Conservation (phyloP, 176 grass and related monocot species). For the Eremochloa ophiuroides region DNA sequence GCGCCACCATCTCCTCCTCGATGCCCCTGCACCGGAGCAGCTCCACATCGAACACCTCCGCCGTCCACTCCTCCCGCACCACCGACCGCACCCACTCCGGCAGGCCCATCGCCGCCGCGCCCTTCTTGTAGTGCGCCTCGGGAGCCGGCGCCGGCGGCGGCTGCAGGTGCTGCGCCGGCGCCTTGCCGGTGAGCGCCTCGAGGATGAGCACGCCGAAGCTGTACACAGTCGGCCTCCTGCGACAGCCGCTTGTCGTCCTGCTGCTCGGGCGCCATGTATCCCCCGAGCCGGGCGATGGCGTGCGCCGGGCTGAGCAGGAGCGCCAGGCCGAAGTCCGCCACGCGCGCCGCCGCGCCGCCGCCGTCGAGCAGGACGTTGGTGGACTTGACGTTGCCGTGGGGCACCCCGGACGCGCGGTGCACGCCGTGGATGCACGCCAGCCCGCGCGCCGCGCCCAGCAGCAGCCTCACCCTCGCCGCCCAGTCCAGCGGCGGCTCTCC, state of each 20-base stretch:
- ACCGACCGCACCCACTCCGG: conserved; percentile 60
- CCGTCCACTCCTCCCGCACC: conserved; percentile 66
- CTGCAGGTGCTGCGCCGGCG: conserved; percentile 27
- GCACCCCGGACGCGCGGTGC: conserved; percentile 30
- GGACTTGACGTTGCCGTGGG: conserved; percentile 68
- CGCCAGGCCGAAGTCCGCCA: conserved; percentile 55
- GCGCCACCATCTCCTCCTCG: conserved; percentile 58
- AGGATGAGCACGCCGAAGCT: conserved; percentile 59
- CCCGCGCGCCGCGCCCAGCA: conserved; percentile 44
- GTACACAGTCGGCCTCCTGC: conserved; percentile 66
- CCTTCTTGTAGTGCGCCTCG: background rate
- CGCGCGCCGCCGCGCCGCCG: conserved; percentile 31
- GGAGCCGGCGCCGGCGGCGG: background rate
- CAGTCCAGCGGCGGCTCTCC: conserved; percentile 50
- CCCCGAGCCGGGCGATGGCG: conserved; percentile 30
- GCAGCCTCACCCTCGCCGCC: conserved; percentile 37
- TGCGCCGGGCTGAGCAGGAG: conserved; percentile 45
- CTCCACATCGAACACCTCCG: conserved; percentile 71
- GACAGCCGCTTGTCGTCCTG: conserved; percentile 33
- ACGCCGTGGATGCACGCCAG: conserved; percentile 49
- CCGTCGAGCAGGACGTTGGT: conserved; percentile 51
- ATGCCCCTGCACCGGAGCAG: conserved; percentile 48
- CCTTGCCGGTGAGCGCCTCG: conserved; percentile 52
- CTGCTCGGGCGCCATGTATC: conserved; percentile 51
- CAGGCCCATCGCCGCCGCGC: background rate